A percentile compares a stretch with the other conserved stretches of the same genome.
Evolutionary conservation across 1,284 basidiomycete genomes (phyloP).

Genomic region (Ceratobasidium papillatum): DNA sequence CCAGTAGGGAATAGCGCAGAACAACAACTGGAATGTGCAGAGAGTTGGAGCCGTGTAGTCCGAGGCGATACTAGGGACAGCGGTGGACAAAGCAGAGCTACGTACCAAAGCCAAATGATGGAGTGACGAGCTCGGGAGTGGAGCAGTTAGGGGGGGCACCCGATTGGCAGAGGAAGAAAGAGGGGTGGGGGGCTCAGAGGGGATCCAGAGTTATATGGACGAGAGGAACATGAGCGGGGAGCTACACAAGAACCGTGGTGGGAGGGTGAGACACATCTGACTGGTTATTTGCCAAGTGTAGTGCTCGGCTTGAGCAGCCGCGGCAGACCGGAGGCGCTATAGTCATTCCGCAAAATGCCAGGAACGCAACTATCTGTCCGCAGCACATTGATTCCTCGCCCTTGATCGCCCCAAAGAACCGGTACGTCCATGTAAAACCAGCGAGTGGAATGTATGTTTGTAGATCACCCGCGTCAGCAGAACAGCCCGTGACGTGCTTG

Average conservation of each 20-base stretch:
- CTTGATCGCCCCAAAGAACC: neutral
- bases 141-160: neutral
- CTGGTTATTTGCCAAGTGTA: constrained; percentile 17
- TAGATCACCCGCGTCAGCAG: constrained; percentile 9
- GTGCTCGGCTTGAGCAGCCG: constrained; percentile 31
- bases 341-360: constrained; percentile 25
- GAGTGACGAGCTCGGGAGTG: neutral
- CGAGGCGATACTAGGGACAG: neutral
- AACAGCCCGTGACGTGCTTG: constrained; percentile 3
- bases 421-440: neutral
- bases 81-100: neutral
- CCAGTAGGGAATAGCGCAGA: constrained; percentile 1
- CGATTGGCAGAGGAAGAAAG: neutral
- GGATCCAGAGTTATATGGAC: neutral
- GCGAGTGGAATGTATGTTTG: neutral
- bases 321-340: constrained; percentile 13
- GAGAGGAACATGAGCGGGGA: neutral
- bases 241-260: neutral
- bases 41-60: neutral
- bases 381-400: constrained; percentile 5
- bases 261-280: neutral
- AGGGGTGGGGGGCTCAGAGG: neutral
- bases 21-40: neutral
- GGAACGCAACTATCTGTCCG: constrained; percentile 29
- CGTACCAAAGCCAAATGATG: neutral